Evolutionary conservation across 2,329 filamentous ascomycete genomes (phyloP).

Genomic region (Rhinocladiella mackenziei): DNA sequence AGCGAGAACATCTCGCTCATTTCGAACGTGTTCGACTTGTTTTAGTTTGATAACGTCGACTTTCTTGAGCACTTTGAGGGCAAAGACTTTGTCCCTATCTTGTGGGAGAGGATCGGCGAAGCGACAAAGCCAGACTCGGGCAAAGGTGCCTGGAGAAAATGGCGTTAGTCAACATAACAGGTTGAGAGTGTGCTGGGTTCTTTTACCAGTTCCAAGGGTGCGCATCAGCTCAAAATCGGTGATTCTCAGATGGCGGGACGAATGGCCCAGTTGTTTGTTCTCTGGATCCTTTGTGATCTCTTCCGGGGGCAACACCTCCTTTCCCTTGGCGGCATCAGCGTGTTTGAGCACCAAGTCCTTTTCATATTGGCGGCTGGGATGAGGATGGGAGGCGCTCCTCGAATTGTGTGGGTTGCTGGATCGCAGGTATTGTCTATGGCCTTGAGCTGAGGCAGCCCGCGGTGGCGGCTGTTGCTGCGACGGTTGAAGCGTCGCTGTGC

Average conservation of each 20-base stretch:
- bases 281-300: conserved; percentile 39
- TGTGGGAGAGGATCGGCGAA: conserved; percentile 38
- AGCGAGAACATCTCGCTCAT: conserved; percentile 61
- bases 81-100: conserved; percentile 43
- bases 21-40: conserved; percentile 65
- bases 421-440: conserved; percentile 27
- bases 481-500: conserved; percentile 30
- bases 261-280: conserved; percentile 38
- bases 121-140: conserved; percentile 48
- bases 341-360: conserved; percentile 25
- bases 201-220: conserved; percentile 48
- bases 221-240: conserved; percentile 47
- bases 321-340: conserved; percentile 11
- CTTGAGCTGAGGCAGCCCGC: conserved; percentile 29
- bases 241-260: conserved; percentile 38
- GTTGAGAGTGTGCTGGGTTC: background rate
- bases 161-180: conserved; percentile 10
- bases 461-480: conserved; percentile 29
- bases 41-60: conserved; percentile 57
- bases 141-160: conserved; percentile 44
- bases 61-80: conserved; percentile 49
- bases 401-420: conserved; percentile 23
- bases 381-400: conserved; percentile 29
- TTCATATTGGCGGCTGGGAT: conserved; percentile 28
- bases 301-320: conserved; percentile 22